Evolutionary conservation across 2,329 filamentous ascomycete species (phyloP).

Genomic region (Apiospora koreana): DNA sequence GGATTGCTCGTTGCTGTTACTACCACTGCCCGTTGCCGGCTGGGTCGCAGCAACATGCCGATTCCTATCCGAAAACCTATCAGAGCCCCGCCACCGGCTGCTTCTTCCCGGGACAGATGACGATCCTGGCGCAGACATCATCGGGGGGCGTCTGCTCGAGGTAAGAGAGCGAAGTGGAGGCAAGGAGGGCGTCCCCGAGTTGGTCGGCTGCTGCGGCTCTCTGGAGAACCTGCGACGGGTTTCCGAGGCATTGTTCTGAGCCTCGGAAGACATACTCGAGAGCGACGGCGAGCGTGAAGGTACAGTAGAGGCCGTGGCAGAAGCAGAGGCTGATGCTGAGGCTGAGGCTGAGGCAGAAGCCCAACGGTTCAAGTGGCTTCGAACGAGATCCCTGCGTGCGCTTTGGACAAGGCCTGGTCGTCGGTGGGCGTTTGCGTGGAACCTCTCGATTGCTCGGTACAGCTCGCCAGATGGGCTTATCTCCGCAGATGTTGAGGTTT

Average conservation of each 20-base stretch:
- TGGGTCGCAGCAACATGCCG: not conserved
- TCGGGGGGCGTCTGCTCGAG: conserved; percentile 26
- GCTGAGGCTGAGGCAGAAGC: conserved; percentile 25
- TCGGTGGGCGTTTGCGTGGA: conserved; percentile 36
- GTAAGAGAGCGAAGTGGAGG: conserved; percentile 39
- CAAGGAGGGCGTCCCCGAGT: conserved; percentile 29
- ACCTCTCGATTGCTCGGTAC: conserved; percentile 43
- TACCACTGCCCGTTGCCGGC: not conserved
- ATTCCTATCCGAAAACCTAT: conserved; percentile 20
- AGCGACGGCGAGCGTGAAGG: conserved; percentile 16
- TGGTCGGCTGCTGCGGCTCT: conserved; percentile 30
- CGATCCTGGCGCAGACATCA: conserved; percentile 26
- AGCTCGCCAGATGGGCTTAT: conserved; percentile 45
- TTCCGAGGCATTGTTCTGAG: conserved; percentile 28
- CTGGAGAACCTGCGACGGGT: conserved; percentile 38
- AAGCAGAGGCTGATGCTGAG: conserved; percentile 22
- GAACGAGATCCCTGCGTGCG: conserved; percentile 22
- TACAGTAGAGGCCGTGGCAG: conserved; percentile 14
- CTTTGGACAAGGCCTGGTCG: conserved; percentile 23
- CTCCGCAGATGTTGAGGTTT: conserved; percentile 33
- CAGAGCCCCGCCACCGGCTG: conserved; percentile 22
- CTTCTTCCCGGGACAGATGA: conserved; percentile 16
- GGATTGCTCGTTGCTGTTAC: not conserved
- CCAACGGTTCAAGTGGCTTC: conserved; percentile 26
- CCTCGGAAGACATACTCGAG: conserved; percentile 36